A percentile compares a stretch with the other conserved stretches of the same genome.
Evolutionary conservation across 768 basidiomycete species (phyloP).

Genomic region (Lentinula edodes): DNA sequence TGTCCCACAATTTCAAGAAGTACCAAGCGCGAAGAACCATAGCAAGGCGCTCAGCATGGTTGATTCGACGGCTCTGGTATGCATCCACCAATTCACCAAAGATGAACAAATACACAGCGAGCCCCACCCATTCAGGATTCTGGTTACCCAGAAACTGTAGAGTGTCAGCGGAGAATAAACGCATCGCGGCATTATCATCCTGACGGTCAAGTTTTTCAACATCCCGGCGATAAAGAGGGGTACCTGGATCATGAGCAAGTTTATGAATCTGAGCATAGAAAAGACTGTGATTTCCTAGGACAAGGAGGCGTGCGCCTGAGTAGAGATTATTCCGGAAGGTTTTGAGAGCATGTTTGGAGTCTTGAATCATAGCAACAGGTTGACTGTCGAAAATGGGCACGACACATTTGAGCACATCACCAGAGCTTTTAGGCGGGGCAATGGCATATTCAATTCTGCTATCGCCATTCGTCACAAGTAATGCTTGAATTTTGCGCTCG

Average conservation of each 20-base stretch:
- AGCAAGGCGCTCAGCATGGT: slow-evolving; percentile 18
- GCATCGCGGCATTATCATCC: slow-evolving; percentile 29
- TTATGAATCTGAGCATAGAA: slow-evolving; percentile 16
- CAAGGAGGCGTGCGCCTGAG: slow-evolving; percentile 22
- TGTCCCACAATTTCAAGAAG: slow-evolving; percentile 25
- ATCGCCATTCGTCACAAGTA: slow-evolving; percentile 6
- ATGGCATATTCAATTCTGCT: slow-evolving; percentile 6
- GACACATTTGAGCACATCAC: neutral
- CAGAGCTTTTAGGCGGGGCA: neutral
- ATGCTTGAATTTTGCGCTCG: neutral
- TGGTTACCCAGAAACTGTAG: slow-evolving; percentile 16
- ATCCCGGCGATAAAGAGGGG: slow-evolving; percentile 24
- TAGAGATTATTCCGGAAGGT: slow-evolving; percentile 29
- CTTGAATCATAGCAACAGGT: slow-evolving; percentile 23
- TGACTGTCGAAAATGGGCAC: slow-evolving; percentile 12
- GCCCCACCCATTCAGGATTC: slow-evolving; percentile 13
- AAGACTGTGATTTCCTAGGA: slow-evolving; percentile 15
- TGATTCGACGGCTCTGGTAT: slow-evolving; percentile 20
- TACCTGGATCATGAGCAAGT: slow-evolving; percentile 9
- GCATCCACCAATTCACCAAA: slow-evolving; percentile 22
- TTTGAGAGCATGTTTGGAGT: slow-evolving; percentile 30
- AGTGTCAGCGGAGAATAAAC: slow-evolving; percentile 23
- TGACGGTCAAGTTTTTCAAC: slow-evolving; percentile 27
- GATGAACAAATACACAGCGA: slow-evolving; percentile 24
- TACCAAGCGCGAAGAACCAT: slow-evolving; percentile 24